Evolutionary conservation across 805 yeast genomes (phyloP).

Genomic region (Candida easanensis): DNA sequence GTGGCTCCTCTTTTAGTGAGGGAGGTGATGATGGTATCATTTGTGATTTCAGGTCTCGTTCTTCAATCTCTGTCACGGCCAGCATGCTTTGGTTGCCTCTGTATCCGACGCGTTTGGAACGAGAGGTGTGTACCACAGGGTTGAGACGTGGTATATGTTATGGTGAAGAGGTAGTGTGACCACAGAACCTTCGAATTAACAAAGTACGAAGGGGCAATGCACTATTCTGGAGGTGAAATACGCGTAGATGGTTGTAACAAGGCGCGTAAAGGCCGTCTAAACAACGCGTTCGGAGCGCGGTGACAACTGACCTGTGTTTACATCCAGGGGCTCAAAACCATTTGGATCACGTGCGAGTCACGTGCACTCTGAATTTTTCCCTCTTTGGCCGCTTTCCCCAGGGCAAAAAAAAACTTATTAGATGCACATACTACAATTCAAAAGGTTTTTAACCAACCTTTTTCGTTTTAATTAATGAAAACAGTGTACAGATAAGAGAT

Average conservation of each 20-base stretch:
- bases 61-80: not conserved
- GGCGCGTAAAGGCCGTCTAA: not conserved
- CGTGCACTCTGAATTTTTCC: too few species aligned
- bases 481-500: slow-evolving; percentile 22
- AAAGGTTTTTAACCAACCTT: slow-evolving; percentile 11
- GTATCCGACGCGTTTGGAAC: not conserved
- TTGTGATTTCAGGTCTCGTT: not conserved
- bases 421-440: not conserved
- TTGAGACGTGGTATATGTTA: too few species aligned
- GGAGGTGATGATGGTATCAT: not conserved
- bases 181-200: too few species aligned
- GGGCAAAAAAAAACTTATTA: slow-evolving; percentile 7
- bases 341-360: not conserved
- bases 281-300: slow-evolving; percentile 1
- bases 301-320: not conserved
- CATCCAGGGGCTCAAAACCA: not conserved
- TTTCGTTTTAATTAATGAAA: slow-evolving; percentile 18
- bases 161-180: too few species aligned
- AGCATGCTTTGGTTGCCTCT: not conserved
- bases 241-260: not conserved
- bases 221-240: too few species aligned
- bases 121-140: too few species aligned
- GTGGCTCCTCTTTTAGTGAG: not conserved
- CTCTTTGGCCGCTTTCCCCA: too few species aligned
- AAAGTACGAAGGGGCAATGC: too few species aligned